Percentiles rank a stretch among this genome's conserved stretches.
Conservation (phyloP, 768 basidiomycete genomes). For the Plicaturopsis crispa region DNA sequence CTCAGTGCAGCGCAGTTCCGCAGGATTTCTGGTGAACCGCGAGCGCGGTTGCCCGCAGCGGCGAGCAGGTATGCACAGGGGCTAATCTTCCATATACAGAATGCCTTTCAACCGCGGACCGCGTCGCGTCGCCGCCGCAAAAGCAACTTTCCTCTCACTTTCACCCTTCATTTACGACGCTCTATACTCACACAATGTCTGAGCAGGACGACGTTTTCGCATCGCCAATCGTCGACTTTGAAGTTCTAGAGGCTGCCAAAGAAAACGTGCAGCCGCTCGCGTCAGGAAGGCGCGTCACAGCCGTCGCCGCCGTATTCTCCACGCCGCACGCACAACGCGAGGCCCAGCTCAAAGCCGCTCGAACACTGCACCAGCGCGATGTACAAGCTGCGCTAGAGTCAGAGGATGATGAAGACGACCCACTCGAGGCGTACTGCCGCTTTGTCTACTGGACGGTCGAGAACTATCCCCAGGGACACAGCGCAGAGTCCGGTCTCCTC, state of each 20-base stretch:
- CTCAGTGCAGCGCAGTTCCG: too few relatives aligned
- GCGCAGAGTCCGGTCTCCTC: conserved; percentile 82
- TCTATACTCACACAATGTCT: too few relatives aligned
- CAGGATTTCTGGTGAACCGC: too few relatives aligned
- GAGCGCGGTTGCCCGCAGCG: too few relatives aligned
- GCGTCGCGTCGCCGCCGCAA: too few relatives aligned
- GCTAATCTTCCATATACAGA: too few relatives aligned
- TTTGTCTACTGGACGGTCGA: conserved; percentile 91
- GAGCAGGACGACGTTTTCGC: too few relatives aligned
- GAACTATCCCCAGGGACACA: conserved; percentile 90
- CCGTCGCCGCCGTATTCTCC: conserved; percentile 64
- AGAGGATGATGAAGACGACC: conserved; percentile 76
- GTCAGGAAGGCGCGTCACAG: conserved; percentile 70
- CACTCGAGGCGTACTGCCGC: conserved; percentile 78
- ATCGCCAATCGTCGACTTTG: conserved; percentile 75
- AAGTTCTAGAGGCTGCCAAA: conserved; percentile 75
- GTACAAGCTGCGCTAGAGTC: conserved; percentile 61
- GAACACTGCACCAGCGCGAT: conserved; percentile 63
- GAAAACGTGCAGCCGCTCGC: conserved; percentile 84
- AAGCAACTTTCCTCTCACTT: too few relatives aligned
- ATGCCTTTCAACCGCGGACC: too few relatives aligned
- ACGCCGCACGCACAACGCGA: conserved; percentile 77
- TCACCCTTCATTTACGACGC: too few relatives aligned
- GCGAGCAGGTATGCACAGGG: too few relatives aligned
- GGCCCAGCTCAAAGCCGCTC: conserved; percentile 54